These are phyloP conservation scores for Cladophialophora yegresii DNA, from an alignment of 2,329 filamentous ascomycete genomes.

Conservation along the genomic window DNA sequence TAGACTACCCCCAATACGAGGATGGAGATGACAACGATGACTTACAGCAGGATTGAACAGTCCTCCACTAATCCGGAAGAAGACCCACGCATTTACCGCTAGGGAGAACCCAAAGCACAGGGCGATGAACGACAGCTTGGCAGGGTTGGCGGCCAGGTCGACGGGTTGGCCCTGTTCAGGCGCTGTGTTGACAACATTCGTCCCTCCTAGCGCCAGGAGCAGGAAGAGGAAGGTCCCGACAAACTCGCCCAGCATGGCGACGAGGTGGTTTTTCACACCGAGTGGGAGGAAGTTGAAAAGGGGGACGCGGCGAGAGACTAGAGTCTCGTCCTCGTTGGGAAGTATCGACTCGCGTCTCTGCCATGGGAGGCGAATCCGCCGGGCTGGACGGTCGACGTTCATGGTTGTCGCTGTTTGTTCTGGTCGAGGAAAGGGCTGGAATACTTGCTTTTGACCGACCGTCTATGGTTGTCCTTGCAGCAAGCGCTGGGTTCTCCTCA, in stretches of 20 bases:
- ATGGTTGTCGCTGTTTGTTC: neutral
- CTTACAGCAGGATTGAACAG: slow-evolving; percentile 54
- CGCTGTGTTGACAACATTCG: slow-evolving; percentile 50
- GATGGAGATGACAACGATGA: neutral
- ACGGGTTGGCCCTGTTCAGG: slow-evolving; percentile 16
- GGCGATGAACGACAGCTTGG: slow-evolving; percentile 15
- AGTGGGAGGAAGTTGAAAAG: slow-evolving; percentile 20
- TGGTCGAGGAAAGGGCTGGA: neutral
- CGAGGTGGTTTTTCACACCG: slow-evolving; percentile 39
- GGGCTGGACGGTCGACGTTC: slow-evolving; percentile 22
- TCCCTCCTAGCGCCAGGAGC: slow-evolving; percentile 52
- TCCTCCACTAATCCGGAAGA: slow-evolving; percentile 55
- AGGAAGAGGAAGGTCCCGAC: slow-evolving; percentile 56
- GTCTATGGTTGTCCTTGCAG: neutral
- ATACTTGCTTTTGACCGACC: neutral
- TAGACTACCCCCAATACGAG: neutral
- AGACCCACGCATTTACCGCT: slow-evolving; percentile 56
- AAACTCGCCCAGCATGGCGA: slow-evolving; percentile 54
- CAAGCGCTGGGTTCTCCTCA: neutral
- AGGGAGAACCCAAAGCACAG: slow-evolving; percentile 51
- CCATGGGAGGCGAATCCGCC: slow-evolving; percentile 26
- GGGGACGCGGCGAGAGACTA: slow-evolving; percentile 29
- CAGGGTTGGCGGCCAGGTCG: slow-evolving; percentile 12
- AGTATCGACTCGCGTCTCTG: slow-evolving; percentile 24
- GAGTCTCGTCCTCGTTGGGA: slow-evolving; percentile 26